A percentile compares a stretch with the other conserved stretches of the same genome.
Evolutionary conservation across 352 stramenopile genomes (phyloP).

Genomic region (Phytopythium montanum): DNA sequence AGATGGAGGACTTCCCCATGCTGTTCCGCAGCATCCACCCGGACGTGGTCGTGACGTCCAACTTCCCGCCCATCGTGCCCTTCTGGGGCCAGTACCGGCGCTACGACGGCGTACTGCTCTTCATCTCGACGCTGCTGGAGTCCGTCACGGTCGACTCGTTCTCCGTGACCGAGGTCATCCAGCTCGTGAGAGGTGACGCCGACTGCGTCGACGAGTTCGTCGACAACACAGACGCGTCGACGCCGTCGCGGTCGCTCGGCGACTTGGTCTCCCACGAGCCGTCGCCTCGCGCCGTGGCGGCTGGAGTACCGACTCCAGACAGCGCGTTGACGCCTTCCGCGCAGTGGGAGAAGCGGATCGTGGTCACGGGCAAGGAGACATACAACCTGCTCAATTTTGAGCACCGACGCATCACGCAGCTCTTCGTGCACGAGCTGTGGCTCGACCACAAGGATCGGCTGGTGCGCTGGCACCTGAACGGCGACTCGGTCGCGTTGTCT

Average conservation of each 20-base stretch:
- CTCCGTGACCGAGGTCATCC: slow-evolving; percentile 64
- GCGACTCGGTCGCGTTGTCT: slow-evolving; percentile 72
- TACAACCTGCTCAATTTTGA: slow-evolving; percentile 60
- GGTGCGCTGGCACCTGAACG: slow-evolving; percentile 83
- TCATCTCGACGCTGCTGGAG: slow-evolving; percentile 80
- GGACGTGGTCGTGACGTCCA: slow-evolving; percentile 72
- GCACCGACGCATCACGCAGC: slow-evolving; percentile 63
- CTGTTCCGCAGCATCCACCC: slow-evolving; percentile 80
- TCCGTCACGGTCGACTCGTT: slow-evolving; percentile 74
- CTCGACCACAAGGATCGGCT: slow-evolving; percentile 81
- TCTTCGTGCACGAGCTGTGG: slow-evolving; percentile 86
- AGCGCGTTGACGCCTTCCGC: slow-evolving; percentile 48
- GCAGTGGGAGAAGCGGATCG: slow-evolving; percentile 65
- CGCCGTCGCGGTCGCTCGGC: slow-evolving; percentile 21
- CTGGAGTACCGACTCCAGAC: slow-evolving; percentile 16
- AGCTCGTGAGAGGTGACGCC: slow-evolving; percentile 62
- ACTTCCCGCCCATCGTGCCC: slow-evolving; percentile 82
- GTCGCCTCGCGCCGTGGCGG: slow-evolving; percentile 22
- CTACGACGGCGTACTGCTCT: slow-evolving; percentile 75
- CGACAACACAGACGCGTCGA: slow-evolving; percentile 17
- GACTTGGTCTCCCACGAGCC: slow-evolving; percentile 24
- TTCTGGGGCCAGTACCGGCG: slow-evolving; percentile 85
- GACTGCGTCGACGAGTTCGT: slow-evolving; percentile 60
- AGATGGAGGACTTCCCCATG: slow-evolving; percentile 69
- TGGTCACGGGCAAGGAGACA: slow-evolving; percentile 84